These are phyloP conservation scores for Metschnikowia chrysomelidarum DNA, from an alignment of 805 yeast genomes.

Conservation along the genomic window DNA sequence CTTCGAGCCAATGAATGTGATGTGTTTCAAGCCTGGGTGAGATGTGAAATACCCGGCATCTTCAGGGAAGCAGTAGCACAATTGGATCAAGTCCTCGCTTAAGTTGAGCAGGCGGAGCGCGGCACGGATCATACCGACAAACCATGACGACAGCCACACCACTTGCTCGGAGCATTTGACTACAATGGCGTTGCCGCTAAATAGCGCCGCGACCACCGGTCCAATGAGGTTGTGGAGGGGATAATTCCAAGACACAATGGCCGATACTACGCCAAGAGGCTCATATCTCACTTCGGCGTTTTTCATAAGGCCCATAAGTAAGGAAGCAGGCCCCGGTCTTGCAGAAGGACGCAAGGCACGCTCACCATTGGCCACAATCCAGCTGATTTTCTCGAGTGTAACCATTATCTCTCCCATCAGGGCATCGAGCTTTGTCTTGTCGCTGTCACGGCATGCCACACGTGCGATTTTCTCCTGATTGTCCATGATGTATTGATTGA, in stretches of 20 bases:
- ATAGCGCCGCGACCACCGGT: conserved; percentile 83
- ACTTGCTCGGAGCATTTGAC: conserved; percentile 96
- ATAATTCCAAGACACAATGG: conserved; percentile 95
- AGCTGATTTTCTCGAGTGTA: conserved; percentile 85
- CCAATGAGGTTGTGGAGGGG: conserved; percentile 95
- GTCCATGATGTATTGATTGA: conserved; percentile 66
- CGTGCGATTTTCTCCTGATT: conserved; percentile 87
- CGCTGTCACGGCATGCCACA: conserved; percentile 94
- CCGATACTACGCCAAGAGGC: conserved; percentile 86
- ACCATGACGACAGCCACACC: conserved; percentile 88
- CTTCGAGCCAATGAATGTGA: conserved; percentile 94
- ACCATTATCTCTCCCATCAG: conserved; percentile 96
- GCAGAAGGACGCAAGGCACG: conserved; percentile 62
- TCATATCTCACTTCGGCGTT: conserved; percentile 92
- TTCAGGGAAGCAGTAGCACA: conserved; percentile 85
- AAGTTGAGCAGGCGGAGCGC: conserved; percentile 73
- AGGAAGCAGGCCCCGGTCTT: conserved; percentile 84
- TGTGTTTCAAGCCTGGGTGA: conserved; percentile 78
- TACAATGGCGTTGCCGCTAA: conserved; percentile 88
- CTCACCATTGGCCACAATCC: conserved; percentile 87
- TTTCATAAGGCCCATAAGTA: conserved; percentile 78
- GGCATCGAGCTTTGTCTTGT: conserved; percentile 94
- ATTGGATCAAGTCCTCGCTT: conserved; percentile 80
- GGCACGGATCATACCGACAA: conserved; percentile 64
- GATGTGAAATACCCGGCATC: conserved; percentile 84